Evolutionary conservation across 176 grass and related monocot genomes (phyloP).

Genomic region (Hsuehochloa calcarea): DNA sequence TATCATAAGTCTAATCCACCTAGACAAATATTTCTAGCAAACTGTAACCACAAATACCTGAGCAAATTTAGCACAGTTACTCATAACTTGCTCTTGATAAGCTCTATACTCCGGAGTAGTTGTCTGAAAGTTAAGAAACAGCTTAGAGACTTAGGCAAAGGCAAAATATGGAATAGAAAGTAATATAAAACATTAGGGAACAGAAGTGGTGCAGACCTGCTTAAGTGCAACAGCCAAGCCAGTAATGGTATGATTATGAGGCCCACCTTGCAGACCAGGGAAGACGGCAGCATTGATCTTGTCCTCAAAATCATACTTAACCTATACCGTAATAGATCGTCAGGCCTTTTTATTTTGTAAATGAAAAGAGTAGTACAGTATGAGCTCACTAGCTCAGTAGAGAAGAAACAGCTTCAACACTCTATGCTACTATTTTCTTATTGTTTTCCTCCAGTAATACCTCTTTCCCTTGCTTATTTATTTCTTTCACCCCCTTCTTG

Average conservation of each 20-base stretch:
- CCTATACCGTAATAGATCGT: constrained; percentile 45
- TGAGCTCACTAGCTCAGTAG: background rate
- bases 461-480: constrained; percentile 95
- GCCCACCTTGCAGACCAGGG: constrained; percentile 96
- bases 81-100: constrained; percentile 97
- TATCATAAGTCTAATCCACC: background rate
- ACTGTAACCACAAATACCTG: constrained; percentile 47
- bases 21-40: background rate
- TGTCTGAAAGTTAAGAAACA: constrained; percentile 52
- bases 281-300: constrained; percentile 98
- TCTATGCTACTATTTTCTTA: constrained; percentile 25
- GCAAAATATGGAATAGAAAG: constrained; percentile 11
- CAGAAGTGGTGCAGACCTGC: constrained; percentile 57
- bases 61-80: constrained; percentile 94
- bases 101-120: constrained; percentile 75
- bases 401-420: constrained; percentile 29
- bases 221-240: constrained; percentile 98
- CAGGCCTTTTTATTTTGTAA: constrained; percentile 11
- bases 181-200: constrained; percentile 21
- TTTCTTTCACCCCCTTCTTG: constrained; percentile 91
- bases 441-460: constrained; percentile 29
- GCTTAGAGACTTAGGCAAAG: constrained; percentile 22
- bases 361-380: background rate
- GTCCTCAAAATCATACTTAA: constrained; percentile 90
- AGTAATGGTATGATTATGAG: constrained; percentile 99